Evolutionary conservation across 2,329 filamentous ascomycete species (phyloP).

Genomic region (Xenosphaeropsis pyriputrescens): DNA sequence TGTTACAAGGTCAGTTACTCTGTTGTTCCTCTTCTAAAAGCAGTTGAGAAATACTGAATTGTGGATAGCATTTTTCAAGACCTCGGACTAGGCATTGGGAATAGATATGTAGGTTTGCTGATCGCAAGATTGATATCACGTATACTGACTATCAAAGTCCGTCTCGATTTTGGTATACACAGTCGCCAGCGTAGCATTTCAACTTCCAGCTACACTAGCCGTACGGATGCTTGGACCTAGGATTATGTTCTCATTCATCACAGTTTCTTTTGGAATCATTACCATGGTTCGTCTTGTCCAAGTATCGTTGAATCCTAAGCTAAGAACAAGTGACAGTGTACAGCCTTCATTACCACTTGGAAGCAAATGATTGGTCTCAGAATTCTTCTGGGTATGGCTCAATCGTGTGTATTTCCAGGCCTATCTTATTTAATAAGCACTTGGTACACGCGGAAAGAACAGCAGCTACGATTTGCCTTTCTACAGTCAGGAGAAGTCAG

Average conservation of each 20-base stretch:
- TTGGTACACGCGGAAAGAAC: conserved; percentile 17
- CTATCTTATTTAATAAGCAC: conserved; percentile 30
- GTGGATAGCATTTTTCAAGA: conserved; percentile 37
- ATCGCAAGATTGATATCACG: neutral
- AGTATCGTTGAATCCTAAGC: neutral
- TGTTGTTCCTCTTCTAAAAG: no score
- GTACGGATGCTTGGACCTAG: conserved; percentile 51
- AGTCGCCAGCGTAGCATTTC: conserved; percentile 50
- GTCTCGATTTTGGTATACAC: conserved; percentile 64
- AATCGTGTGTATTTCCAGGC: conserved; percentile 37
- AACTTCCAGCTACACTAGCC: conserved; percentile 52
- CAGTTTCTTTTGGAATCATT: conserved; percentile 45
- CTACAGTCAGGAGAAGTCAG: conserved; percentile 50
- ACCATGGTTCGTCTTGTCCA: conserved; percentile 28
- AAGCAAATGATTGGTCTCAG: conserved; percentile 54
- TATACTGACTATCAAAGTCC: conserved; percentile 19
- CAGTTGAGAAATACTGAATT: no score
- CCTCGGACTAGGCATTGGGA: conserved; percentile 42
- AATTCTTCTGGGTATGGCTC: conserved; percentile 49
- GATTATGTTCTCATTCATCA: conserved; percentile 44
- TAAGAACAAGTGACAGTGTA: conserved; percentile 24
- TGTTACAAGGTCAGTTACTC: conserved; percentile 36
- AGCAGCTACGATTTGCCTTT: conserved; percentile 43
- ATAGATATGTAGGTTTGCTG: conserved; percentile 33
- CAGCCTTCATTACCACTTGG: conserved; percentile 54